Conservation (phyloP, 2,329 filamentous ascomycete genomes). For the Mollisiaceae sp. region DNA sequence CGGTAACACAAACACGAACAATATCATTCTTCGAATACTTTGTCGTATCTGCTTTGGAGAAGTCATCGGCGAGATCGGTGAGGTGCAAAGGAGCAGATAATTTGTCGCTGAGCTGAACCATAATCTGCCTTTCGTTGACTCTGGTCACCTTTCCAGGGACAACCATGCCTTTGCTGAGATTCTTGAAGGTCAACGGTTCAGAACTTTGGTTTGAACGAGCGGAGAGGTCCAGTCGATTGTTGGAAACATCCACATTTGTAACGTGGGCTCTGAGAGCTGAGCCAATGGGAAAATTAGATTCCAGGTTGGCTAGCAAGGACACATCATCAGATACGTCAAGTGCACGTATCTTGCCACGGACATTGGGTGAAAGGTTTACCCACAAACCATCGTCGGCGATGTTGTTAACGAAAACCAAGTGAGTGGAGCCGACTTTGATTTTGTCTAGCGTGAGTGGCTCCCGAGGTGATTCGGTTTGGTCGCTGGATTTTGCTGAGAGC, state of each 20-base stretch:
- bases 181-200: slow-evolving; percentile 67
- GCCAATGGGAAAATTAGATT: slow-evolving; percentile 85
- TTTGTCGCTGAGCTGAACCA: slow-evolving; percentile 82
- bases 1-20: slow-evolving; percentile 82
- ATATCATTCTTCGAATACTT: slow-evolving; percentile 84
- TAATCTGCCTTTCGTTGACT: slow-evolving; percentile 79
- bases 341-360: slow-evolving; percentile 81
- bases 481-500: slow-evolving; percentile 77
- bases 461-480: slow-evolving; percentile 56
- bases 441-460: slow-evolving; percentile 73
- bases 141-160: slow-evolving; percentile 85
- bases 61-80: slow-evolving; percentile 86
- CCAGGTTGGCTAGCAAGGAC: slow-evolving; percentile 75
- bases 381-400: slow-evolving; percentile 79
- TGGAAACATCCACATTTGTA: slow-evolving; percentile 71
- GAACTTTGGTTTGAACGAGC: slow-evolving; percentile 66
- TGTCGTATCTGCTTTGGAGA: slow-evolving; percentile 75
- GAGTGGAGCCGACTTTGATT: slow-evolving; percentile 71
- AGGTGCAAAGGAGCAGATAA: slow-evolving; percentile 82
- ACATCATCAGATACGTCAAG: slow-evolving; percentile 89
- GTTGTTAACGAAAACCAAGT: slow-evolving; percentile 92
- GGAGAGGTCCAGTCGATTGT: slow-evolving; percentile 83
- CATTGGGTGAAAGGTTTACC: slow-evolving; percentile 87
- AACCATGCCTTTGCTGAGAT: slow-evolving; percentile 78
- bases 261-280: slow-evolving; percentile 84